Evolutionary conservation across 2,329 filamentous ascomycete genomes (phyloP), one percentile per base, ranked within the genome.

Genomic region (Aschersonia sp.): DNA sequence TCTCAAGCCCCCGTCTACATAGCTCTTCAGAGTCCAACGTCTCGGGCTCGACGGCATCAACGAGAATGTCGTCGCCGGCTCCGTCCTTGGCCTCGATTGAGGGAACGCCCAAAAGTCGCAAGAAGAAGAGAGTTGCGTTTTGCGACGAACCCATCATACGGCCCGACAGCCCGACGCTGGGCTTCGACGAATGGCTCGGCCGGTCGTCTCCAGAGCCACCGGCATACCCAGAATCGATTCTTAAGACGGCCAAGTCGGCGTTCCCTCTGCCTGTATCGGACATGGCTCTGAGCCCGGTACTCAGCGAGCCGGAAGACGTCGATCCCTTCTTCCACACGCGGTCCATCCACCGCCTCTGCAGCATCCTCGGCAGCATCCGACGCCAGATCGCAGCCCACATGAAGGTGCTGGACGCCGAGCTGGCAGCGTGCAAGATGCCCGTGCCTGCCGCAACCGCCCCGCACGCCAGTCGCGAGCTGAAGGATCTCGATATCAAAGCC

Each of bases 131-230:
- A 29, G 65, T 69, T 32, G 61, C 60, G 40, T 71, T 67, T 49
- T 57, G 53, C 38, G 60, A 66, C 30, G 65, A 75, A 54, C 72
- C 73, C 28, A 62, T 70, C 32, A 67, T 77, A 51, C 73, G 77
- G 6, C 77, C 76, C 0, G 77, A 80, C 54, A 80, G 76, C 3
- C 77, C 77, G 1, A 80, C 77, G 0, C 69, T 80, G 5, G 77
- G 77, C 9, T 70, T 76, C 48, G 72, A 74, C 46, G 71, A 72
- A 52, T 62, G 61, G 44, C 61, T 67, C 9, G 46, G 51, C 43
- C 54, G 57, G 9, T 48, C 52, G 12, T 48, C 48, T 10, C 56
- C 51, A 4, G 48, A 55, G 43, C 51, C 56, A 5, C 9, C 52
- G 3, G 7, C 35, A 12, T 38, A 38, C 12, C 55, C 52, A 1